These are phyloP conservation scores for Ophiostoma piceae DNA, from an alignment of 2,329 filamentous ascomycete species.

Conservation along the genomic window DNA sequence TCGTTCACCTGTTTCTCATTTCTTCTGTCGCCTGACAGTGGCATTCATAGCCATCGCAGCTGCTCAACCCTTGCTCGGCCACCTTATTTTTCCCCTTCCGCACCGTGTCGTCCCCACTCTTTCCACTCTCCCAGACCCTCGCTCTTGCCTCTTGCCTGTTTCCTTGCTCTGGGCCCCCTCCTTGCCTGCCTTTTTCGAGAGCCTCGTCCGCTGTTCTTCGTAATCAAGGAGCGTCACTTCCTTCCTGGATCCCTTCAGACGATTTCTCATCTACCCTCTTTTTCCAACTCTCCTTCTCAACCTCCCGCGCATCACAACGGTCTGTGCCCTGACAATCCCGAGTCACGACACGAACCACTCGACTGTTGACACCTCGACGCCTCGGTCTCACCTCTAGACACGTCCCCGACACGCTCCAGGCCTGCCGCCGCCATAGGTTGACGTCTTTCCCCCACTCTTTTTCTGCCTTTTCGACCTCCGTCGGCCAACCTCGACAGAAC, in stretches of 20 bases:
- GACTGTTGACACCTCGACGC: not conserved
- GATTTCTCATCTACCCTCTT: not conserved
- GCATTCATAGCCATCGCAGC: not conserved
- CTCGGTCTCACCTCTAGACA: not conserved
- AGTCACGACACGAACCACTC: not conserved
- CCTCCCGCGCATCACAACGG: not conserved
- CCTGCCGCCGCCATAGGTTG: constrained; percentile 2
- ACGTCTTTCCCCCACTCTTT: constrained; percentile 15
- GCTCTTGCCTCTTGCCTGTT: constrained; percentile 7
- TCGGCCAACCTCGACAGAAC: not conserved
- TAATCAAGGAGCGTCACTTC: not conserved
- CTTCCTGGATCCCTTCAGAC: not conserved
- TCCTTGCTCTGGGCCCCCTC: constrained; percentile 10
- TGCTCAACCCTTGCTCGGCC: constrained; percentile 16
- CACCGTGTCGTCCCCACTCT: constrained; percentile 21
- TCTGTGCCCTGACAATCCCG: not conserved
- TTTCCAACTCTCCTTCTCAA: too few species aligned
- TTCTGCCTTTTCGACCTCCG: constrained; percentile 13
- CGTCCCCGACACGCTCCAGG: constrained; percentile 6
- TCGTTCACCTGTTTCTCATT: not conserved
- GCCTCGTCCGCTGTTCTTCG: constrained; percentile 16
- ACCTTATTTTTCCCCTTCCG: constrained; percentile 23
- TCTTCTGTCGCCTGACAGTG: not conserved
- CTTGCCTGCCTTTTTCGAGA: constrained; percentile 8
- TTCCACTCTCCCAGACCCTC: constrained; percentile 13